Percentiles rank a stretch among this genome's conserved stretches.
phyloP scores from a whole-genome alignment of 192 early-diverging fungal species.

The Coemansia sp. region DNA sequence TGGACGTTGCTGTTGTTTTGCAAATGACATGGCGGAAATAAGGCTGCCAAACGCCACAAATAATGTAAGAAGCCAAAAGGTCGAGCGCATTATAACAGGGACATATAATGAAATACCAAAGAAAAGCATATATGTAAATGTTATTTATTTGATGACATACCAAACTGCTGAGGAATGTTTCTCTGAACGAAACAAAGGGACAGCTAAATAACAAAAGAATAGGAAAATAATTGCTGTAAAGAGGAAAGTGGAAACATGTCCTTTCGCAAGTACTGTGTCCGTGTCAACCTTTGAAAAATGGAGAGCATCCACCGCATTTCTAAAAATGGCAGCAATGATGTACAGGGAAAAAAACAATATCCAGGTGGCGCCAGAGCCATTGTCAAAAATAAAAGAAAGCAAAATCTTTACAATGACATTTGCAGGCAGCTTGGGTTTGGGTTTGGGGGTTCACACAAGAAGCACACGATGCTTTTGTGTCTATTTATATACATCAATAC shows the following conservation, averaged over 20 bases:
- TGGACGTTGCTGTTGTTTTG: background rate
- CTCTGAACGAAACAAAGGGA: background rate
- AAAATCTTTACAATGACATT: too few relatives aligned
- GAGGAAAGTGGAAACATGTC: background rate
- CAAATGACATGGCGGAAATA: background rate
- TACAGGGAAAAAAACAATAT: background rate
- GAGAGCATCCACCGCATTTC: background rate
- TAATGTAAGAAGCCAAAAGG: background rate
- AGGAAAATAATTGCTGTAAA: background rate
- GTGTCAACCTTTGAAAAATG: background rate
- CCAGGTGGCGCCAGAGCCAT: background rate
- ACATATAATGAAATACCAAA: background rate
- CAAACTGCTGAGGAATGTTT: background rate
- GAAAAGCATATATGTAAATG: background rate
- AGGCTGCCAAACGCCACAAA: background rate
- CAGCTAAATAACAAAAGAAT: background rate
- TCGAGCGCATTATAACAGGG: background rate
- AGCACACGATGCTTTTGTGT: background rate
- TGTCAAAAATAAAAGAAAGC: conserved; percentile 1
- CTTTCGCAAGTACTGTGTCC: background rate
- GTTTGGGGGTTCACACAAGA: too few relatives aligned
- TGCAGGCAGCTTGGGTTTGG: too few relatives aligned
- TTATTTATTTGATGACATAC: background rate
- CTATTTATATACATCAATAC: background rate
- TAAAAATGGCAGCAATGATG: background rate